Percentiles rank a stretch among this genome's conserved stretches.
phyloP scores from a whole-genome alignment of 495 filamentous ascomycete species.

The Venustampulla echinocandica region DNA sequence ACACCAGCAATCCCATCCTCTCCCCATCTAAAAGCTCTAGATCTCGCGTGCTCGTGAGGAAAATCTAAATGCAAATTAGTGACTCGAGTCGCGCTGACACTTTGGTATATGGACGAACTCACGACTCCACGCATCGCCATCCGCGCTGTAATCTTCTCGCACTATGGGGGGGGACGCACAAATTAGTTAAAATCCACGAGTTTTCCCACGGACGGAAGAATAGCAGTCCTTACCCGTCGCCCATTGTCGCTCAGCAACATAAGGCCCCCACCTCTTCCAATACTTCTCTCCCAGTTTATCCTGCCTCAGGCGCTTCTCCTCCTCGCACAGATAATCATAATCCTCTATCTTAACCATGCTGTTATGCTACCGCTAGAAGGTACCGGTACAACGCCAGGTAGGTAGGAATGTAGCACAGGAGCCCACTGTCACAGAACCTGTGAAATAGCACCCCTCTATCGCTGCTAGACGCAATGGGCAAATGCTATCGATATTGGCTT shows the following conservation, averaged over 20 bases:
- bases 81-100: background rate
- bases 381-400: too few species aligned
- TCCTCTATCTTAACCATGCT: conserved; percentile 82
- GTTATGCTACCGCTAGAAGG: too few species aligned
- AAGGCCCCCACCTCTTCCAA: conserved; percentile 94
- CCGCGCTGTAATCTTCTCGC: conserved; percentile 77
- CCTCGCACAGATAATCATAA: conserved; percentile 72
- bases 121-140: conserved; percentile 96
- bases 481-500: too few species aligned
- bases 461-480: too few species aligned
- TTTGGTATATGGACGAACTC: conserved; percentile 31
- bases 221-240: conserved; percentile 59
- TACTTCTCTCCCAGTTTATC: conserved; percentile 72
- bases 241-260: conserved; percentile 76
- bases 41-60: conserved; percentile 81
- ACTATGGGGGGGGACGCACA: too few species aligned
- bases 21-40: conserved; percentile 85
- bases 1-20: conserved; percentile 97
- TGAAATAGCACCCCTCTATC: too few species aligned
- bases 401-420: too few species aligned
- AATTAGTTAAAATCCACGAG: conserved; percentile 1
- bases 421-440: too few species aligned
- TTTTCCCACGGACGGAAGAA: background rate
- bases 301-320: conserved; percentile 82
- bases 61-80: conserved; percentile 53